Percentiles rank a stretch among this genome's conserved stretches.
phyloP scores from a whole-genome alignment of 2,329 filamentous ascomycete genomes.

The Teratosphaeria viscida region DNA sequence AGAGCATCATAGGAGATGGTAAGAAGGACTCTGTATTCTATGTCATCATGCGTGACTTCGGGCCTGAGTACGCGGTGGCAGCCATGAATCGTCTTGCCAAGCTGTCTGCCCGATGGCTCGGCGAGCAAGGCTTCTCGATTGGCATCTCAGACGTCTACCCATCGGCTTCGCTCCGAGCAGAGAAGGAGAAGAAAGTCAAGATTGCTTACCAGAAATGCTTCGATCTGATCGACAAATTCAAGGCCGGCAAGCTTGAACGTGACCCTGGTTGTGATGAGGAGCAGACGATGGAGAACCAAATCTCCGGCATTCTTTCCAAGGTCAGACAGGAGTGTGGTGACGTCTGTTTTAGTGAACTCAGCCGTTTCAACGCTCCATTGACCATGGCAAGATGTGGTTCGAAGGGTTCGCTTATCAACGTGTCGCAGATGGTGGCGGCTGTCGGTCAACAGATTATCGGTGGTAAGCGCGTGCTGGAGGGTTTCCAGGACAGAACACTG shows the following conservation, averaged over 20 bases:
- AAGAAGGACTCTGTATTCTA: constrained; percentile 99
- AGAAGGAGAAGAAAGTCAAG: constrained; percentile 67
- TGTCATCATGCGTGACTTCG: constrained; percentile 89
- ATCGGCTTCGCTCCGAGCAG: constrained; percentile 54
- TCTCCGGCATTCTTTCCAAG: constrained; percentile 83
- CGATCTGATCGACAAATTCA: constrained; percentile 70
- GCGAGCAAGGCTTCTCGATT: constrained; percentile 89
- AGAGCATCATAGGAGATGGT: constrained; percentile 88
- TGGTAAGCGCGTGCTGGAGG: constrained; percentile 82
- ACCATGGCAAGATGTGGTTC: constrained; percentile 97
- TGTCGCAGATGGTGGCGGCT: constrained; percentile 95
- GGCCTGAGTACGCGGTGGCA: constrained; percentile 73
- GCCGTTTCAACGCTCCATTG: constrained; percentile 81
- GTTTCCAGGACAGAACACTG: constrained; percentile 88
- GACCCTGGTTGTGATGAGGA: constrained; percentile 84
- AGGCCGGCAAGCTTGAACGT: constrained; percentile 70
- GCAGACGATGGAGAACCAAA: constrained; percentile 78
- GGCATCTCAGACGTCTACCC: constrained; percentile 93
- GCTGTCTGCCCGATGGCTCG: constrained; percentile 77
- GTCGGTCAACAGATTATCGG: constrained; percentile 98
- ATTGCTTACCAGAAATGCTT: constrained; percentile 73
- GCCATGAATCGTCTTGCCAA: constrained; percentile 93
- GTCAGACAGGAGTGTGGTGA: constrained; percentile 86
- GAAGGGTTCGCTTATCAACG: constrained; percentile 95
- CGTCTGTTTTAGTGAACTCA: constrained; percentile 81